phyloP scores from a whole-genome alignment of 768 basidiomycete species.

The Boletus vermiculosoides region DNA sequence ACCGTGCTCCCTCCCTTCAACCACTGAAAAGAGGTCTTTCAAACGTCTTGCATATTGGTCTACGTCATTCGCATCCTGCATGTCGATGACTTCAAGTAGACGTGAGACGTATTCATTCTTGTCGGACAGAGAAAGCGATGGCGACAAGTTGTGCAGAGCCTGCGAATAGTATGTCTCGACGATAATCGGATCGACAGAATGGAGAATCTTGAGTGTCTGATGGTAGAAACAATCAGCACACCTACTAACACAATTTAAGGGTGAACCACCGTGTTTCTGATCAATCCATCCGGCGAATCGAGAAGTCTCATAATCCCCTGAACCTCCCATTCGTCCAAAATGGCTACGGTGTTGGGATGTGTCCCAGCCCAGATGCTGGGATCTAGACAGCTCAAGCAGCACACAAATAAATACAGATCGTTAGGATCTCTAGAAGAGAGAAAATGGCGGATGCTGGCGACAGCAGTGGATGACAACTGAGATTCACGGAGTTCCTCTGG shows the following conservation, averaged over 20 bases:
- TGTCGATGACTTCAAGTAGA: constrained; percentile 55
- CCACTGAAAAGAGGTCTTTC: constrained; percentile 38
- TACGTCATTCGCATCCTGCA: constrained; percentile 48
- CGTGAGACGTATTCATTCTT: constrained; percentile 44
- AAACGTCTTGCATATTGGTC: constrained; percentile 57
- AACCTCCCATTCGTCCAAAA: constrained; percentile 73
- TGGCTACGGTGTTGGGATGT: constrained; percentile 43
- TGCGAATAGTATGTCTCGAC: constrained; percentile 54
- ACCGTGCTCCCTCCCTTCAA: constrained; percentile 35
- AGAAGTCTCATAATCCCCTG: constrained; percentile 68
- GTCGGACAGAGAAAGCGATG: constrained; percentile 33
- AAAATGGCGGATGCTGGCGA: constrained; percentile 53
- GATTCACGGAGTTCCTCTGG: constrained; percentile 19
- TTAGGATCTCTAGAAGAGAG: constrained; percentile 57
- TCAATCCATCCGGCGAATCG: constrained; percentile 53
- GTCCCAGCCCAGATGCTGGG: constrained; percentile 70
- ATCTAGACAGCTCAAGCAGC: constrained; percentile 59
- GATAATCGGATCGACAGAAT: constrained; percentile 56
- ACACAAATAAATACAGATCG: constrained; percentile 63
- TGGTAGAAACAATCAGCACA: constrained; percentile 5
- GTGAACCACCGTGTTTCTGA: constrained; percentile 57
- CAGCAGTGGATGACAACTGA: constrained; percentile 26
- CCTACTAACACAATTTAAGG: background rate
- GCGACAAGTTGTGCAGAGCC: constrained; percentile 39
- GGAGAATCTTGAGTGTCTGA: constrained; percentile 62